Percentiles rank a stretch among this genome's conserved stretches.
Evolutionary conservation across 352 stramenopile genomes (phyloP).

Genomic region (Phytopythium litorale): DNA sequence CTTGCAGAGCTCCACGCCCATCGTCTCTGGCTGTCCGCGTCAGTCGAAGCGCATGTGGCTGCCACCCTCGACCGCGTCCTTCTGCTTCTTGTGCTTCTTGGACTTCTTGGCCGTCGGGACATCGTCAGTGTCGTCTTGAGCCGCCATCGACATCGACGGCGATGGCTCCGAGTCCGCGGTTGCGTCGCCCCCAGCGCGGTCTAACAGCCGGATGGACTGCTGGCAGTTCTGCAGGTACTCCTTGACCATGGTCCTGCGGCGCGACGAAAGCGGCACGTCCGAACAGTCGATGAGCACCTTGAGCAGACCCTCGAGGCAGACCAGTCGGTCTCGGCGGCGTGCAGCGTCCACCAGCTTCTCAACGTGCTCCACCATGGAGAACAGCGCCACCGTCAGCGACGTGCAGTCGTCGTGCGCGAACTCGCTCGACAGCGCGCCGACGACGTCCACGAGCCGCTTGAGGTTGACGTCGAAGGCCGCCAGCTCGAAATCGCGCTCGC

Average conservation of each 20-base stretch:
- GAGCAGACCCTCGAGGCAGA: slow-evolving; percentile 48
- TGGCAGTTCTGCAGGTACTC: slow-evolving; percentile 48
- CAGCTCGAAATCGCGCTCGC: slow-evolving; percentile 36
- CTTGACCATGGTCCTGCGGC: slow-evolving; percentile 24
- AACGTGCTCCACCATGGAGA: slow-evolving; percentile 38
- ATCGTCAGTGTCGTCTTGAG: neutral
- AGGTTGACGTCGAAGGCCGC: slow-evolving; percentile 36
- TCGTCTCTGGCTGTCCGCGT: neutral
- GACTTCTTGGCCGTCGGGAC: neutral
- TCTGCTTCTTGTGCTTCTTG: slow-evolving; percentile 18
- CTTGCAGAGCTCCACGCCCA: neutral
- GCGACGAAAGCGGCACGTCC: slow-evolving; percentile 22
- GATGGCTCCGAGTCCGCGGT: neutral
- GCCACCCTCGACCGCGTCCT: neutral
- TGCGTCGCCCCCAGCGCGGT: slow-evolving; percentile 6
- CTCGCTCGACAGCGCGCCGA: slow-evolving; percentile 33
- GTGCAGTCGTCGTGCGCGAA: slow-evolving; percentile 31
- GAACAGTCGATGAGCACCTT: slow-evolving; percentile 21
- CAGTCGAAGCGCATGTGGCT: slow-evolving; percentile 2
- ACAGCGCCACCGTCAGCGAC: slow-evolving; percentile 29
- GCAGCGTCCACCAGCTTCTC: slow-evolving; percentile 26
- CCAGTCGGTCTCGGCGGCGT: slow-evolving; percentile 41
- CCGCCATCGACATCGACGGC: neutral
- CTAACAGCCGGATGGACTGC: slow-evolving; percentile 30
- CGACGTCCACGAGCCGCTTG: slow-evolving; percentile 39